A percentile compares a stretch with the other conserved stretches of the same genome.
phyloP scores from a whole-genome alignment of 306 rosid species.

The Citrullus colocynthis region DNA sequence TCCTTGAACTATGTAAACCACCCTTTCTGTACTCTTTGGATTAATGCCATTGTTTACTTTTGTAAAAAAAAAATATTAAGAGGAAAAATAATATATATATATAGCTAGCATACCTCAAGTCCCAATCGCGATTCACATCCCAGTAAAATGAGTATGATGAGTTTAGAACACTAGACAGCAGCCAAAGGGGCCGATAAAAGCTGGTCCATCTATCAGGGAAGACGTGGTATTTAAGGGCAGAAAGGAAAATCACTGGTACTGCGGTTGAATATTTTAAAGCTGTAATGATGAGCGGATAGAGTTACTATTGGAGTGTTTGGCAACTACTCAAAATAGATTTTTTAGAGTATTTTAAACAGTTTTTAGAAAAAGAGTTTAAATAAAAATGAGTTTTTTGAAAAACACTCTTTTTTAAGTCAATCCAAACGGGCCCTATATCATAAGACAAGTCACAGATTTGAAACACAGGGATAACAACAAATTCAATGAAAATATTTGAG shows the following conservation, averaged over 20 bases:
- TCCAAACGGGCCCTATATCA: not conserved
- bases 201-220: conserved; percentile 68
- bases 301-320: not conserved
- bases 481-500: not conserved
- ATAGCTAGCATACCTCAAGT: conserved; percentile 53
- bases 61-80: not conserved
- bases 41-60: not conserved
- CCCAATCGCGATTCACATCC: conserved; percentile 99
- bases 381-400: too few relatives aligned
- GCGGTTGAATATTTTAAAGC: conserved; percentile 93
- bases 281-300: conserved; percentile 45
- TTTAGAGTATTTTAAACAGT: too few relatives aligned
- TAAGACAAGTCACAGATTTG: conserved; percentile 3
- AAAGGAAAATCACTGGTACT: conserved; percentile 86
- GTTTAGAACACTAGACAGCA: conserved; percentile 76
- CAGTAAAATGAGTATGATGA: conserved; percentile 94
- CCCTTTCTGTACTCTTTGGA: not conserved
- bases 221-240: conserved; percentile 91
- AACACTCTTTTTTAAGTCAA: too few relatives aligned
- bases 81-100: not conserved
- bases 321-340: too few relatives aligned
- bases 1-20: not conserved
- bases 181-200: conserved; percentile 97
- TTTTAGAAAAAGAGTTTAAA: too few relatives aligned
- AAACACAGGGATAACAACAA: not conserved